These are phyloP conservation scores for Thozetella sp. DNA, from an alignment of 495 filamentous ascomycete genomes.

Conservation along the genomic window DNA sequence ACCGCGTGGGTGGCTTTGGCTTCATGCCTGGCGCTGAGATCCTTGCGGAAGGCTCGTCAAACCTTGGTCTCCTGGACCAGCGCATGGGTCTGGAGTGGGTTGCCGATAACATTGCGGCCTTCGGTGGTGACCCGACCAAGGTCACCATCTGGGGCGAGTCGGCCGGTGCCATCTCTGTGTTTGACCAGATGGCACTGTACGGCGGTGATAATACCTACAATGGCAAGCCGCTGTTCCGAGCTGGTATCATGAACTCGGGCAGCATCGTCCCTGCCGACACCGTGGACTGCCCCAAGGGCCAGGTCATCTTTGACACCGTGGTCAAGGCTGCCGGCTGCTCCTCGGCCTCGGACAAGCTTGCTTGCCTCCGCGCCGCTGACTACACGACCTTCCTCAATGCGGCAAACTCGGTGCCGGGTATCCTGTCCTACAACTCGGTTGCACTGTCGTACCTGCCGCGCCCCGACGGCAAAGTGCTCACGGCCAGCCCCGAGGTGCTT, in stretches of 20 bases:
- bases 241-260: constrained; percentile 74
- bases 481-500: constrained; percentile 56
- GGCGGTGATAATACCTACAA: constrained; percentile 72
- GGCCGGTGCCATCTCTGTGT: constrained; percentile 72
- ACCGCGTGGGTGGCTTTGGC: constrained; percentile 62
- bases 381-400: constrained; percentile 65
- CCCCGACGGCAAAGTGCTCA: constrained; percentile 60
- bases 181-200: constrained; percentile 70
- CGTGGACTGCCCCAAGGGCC: constrained; percentile 64
- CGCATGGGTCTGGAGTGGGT: constrained; percentile 67
- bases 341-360: constrained; percentile 54
- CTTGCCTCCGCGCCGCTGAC: constrained; percentile 60
- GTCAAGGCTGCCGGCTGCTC: constrained; percentile 62
- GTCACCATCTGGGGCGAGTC: constrained; percentile 78
- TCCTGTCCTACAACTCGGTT: constrained; percentile 64
- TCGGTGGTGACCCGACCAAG: constrained; percentile 66
- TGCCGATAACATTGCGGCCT: constrained; percentile 64
- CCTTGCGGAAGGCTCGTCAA: constrained; percentile 62
- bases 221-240: constrained; percentile 68
- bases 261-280: constrained; percentile 62
- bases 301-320: constrained; percentile 65
- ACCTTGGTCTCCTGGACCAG: constrained; percentile 67
- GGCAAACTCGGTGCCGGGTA: constrained; percentile 65
- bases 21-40: constrained; percentile 67
- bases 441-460: constrained; percentile 67